Evolutionary conservation across 129 eudicot genomes (phyloP).

Genomic region (Pseudognaphalium luteoalbum): DNA sequence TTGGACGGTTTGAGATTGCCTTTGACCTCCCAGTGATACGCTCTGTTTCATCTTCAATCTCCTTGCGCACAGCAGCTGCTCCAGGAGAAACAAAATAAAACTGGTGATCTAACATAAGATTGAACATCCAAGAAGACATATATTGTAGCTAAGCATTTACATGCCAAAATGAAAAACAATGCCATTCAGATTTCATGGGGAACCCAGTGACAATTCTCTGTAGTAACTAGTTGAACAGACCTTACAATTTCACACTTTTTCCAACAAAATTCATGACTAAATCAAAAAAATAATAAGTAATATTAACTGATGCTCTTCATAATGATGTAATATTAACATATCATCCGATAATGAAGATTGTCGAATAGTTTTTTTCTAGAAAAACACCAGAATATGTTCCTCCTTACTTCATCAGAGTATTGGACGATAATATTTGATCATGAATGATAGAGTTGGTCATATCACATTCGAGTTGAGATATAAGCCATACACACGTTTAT

Average conservation of each 20-base stretch:
- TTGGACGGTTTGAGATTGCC: conserved; percentile 88
- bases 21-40: conserved; percentile 87
- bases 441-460: too few species aligned
- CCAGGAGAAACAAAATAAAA: conserved; percentile 14
- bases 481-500: not conserved
- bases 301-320: too few species aligned
- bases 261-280: conserved; percentile 13
- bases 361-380: not conserved
- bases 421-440: not conserved
- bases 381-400: not conserved
- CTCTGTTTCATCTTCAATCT: conserved; percentile 96
- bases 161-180: conserved; percentile 6
- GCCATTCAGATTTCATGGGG: conserved; percentile 4
- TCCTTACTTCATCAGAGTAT: conserved; percentile 3
- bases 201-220: conserved; percentile 6
- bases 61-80: conserved; percentile 96
- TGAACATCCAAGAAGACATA: not conserved
- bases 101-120: conserved; percentile 18
- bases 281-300: not conserved
- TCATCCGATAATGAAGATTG: conserved; percentile 18
- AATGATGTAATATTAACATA: conserved; percentile 6
- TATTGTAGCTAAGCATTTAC: conserved; percentile 16
- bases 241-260: not conserved
- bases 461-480: conserved; percentile 12
- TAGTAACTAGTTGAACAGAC: not conserved